These are phyloP conservation scores for Nitzschia inconspicua DNA, from an alignment of 108 stramenopile species.

Conservation along the genomic window DNA sequence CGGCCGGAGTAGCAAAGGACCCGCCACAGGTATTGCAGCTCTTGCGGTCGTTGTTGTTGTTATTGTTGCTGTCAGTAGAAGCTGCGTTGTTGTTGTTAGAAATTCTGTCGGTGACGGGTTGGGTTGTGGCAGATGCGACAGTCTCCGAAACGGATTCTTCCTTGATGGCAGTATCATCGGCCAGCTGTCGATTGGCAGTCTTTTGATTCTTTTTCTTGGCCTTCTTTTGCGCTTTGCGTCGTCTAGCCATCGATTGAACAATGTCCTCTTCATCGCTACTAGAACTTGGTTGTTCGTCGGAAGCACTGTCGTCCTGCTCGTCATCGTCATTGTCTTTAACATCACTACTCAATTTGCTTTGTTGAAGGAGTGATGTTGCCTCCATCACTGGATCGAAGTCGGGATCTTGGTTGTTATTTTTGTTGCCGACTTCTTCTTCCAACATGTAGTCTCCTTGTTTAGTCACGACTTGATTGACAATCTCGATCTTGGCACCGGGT, in stretches of 20 bases:
- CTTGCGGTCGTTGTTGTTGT: slow-evolving; percentile 31
- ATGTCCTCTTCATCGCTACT: slow-evolving; percentile 36
- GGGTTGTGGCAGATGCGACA: background rate
- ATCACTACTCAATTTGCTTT: background rate
- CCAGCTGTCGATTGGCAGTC: slow-evolving; percentile 58
- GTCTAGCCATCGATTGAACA: slow-evolving; percentile 19
- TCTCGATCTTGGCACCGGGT: slow-evolving; percentile 57
- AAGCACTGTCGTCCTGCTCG: slow-evolving; percentile 42
- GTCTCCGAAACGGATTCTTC: background rate
- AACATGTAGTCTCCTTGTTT: slow-evolving; percentile 64
- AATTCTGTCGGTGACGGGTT: background rate
- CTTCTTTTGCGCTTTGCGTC: slow-evolving; percentile 49
- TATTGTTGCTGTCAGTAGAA: slow-evolving; percentile 25
- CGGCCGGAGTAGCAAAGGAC: slow-evolving; percentile 50
- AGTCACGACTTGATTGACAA: slow-evolving; percentile 67
- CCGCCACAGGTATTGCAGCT: slow-evolving; percentile 88
- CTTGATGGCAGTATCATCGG: slow-evolving; percentile 37
- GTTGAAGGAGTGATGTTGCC: background rate
- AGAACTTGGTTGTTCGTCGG: too few relatives aligned
- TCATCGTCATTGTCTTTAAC: background rate
- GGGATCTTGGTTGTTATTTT: slow-evolving; percentile 11
- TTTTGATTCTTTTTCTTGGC: slow-evolving; percentile 86
- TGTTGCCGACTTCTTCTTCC: slow-evolving; percentile 39
- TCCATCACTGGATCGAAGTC: background rate
- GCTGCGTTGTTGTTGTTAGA: background rate